Conservation (phyloP, 2,329 filamentous ascomycete species). For the Microdochium nivale region DNA sequence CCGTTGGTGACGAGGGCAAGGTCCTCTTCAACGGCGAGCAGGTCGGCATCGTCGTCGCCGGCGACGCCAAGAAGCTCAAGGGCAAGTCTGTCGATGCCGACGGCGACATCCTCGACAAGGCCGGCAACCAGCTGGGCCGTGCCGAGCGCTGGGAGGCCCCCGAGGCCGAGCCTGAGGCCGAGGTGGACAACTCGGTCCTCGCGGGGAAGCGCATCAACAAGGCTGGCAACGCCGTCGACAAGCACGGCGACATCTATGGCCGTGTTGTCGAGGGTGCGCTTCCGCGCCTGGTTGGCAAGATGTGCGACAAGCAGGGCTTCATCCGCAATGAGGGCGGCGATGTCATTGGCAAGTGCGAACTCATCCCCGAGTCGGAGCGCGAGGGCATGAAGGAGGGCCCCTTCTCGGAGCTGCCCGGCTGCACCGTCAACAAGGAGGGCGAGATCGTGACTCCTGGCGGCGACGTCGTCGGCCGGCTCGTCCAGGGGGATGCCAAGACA, state of each 20-base stretch:
- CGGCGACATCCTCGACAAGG: conserved; percentile 58
- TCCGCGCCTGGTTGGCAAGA: conserved; percentile 55
- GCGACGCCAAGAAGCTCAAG: conserved; percentile 53
- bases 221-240: conserved; percentile 53
- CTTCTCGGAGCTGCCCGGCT: conserved; percentile 57
- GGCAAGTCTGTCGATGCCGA: conserved; percentile 61
- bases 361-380: conserved; percentile 59
- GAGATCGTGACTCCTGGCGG: conserved; percentile 58
- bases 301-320: conserved; percentile 64
- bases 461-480: conserved; percentile 63
- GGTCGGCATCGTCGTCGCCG: conserved; percentile 54
- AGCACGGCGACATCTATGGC: conserved; percentile 47
- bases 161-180: conserved; percentile 38
- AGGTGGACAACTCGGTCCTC: conserved; percentile 49
- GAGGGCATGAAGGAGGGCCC: conserved; percentile 56
- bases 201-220: conserved; percentile 68
- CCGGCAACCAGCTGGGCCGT: conserved; percentile 58
- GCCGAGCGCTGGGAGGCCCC: conserved; percentile 58
- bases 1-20: conserved; percentile 43
- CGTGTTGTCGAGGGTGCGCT: conserved; percentile 59
- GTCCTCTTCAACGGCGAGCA: conserved; percentile 42
- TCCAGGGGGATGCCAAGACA: conserved; percentile 61
- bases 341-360: conserved; percentile 57
- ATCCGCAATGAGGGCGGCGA: conserved; percentile 67
- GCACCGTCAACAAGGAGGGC: conserved; percentile 60